Evolutionary conservation across 768 basidiomycete species (phyloP), one percentile per base, ranked within the genome.

Genomic region (Macrolepiota albuminosa): DNA sequence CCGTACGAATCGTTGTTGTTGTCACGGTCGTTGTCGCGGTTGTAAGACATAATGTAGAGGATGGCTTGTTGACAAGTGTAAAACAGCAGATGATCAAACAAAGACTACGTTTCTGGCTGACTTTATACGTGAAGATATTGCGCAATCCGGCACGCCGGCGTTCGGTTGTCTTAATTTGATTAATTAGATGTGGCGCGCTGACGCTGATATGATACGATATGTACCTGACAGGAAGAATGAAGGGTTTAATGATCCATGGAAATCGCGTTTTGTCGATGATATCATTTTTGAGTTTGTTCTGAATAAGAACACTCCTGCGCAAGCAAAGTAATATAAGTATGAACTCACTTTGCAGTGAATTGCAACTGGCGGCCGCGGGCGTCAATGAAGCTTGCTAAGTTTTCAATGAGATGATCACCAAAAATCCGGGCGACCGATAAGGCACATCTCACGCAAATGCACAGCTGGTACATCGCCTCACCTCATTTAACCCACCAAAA

Each of bases 1-100:
- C 68, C 67, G 55, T 70, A 61, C 8, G 54, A 52, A 58, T 70
- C 60, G 55, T 71, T 66, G 56, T 67, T 70, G 47, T 51, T 61
- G 57, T 60, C 33, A 39, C 50, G 51, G 18, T 47, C 33, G 54
- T 56, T 56, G 7, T 47, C 46, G n/a, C 56, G 56, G 29, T 37
- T 57, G 56, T 18, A 37, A 26, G 57, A 52, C 51, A 52, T 37
- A 8, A 11, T 33, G 31, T 1, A 33, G 11, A 43, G 6, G 29
- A 42, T 54, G 29, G 10, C 5, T n/a, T 4, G 18, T 54, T 6
- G n/a, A 18, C 24, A 40, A 31, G 26, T 33, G 10, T 21, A 4
- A n/a, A 42, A 21, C 18, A 13, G 11, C 26, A 31, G 31, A 31
- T 2, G 39, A 6, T 54, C 2, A 31, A 10, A 33, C 10, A 1